phyloP scores from a whole-genome alignment of 1,284 basidiomycete genomes.

The Phlebopus sp. region DNA sequence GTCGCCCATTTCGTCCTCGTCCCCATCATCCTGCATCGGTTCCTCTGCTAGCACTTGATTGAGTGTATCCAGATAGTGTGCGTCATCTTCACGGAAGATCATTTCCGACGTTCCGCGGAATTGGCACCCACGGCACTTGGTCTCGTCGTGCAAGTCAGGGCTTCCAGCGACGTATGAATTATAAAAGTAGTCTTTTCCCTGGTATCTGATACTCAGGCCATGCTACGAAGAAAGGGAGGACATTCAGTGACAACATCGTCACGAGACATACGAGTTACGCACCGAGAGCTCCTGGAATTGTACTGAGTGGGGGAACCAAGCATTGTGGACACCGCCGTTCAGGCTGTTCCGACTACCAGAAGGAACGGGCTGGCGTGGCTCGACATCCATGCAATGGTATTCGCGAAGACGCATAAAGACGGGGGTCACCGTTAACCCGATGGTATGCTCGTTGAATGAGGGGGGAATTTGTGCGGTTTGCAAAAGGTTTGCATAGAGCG shows the following conservation, averaged over 20 bases:
- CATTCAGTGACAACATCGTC: conserved; percentile 5
- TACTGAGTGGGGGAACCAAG: conserved; percentile 45
- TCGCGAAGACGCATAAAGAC: conserved; percentile 56
- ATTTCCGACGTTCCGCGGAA: conserved; percentile 30
- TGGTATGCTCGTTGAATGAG: conserved; percentile 36
- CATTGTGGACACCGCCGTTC: conserved; percentile 51
- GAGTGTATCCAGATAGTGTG: conserved; percentile 12
- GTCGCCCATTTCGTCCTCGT: conserved; percentile 26
- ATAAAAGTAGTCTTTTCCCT: conserved; percentile 30
- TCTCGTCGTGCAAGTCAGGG: conserved; percentile 40
- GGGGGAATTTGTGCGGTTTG: conserved; percentile 28
- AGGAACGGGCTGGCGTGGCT: conserved; percentile 29
- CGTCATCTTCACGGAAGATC: conserved; percentile 29
- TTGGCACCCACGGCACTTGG: conserved; percentile 38
- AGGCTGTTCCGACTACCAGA: conserved; percentile 23
- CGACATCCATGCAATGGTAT: conserved; percentile 48
- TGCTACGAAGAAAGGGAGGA: conserved; percentile 16
- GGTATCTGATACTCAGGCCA: conserved; percentile 21
- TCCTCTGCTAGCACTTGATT: conserved; percentile 10
- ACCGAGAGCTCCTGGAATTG: conserved; percentile 30
- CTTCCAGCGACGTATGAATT: conserved; percentile 35
- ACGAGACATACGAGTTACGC: conserved; percentile 11
- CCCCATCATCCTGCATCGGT: conserved; percentile 19
- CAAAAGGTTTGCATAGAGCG: conserved; percentile 35
- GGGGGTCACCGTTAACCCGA: conserved; percentile 41